phyloP scores from a whole-genome alignment of 208 protist species.

The Tritrichomonas musculus region DNA sequence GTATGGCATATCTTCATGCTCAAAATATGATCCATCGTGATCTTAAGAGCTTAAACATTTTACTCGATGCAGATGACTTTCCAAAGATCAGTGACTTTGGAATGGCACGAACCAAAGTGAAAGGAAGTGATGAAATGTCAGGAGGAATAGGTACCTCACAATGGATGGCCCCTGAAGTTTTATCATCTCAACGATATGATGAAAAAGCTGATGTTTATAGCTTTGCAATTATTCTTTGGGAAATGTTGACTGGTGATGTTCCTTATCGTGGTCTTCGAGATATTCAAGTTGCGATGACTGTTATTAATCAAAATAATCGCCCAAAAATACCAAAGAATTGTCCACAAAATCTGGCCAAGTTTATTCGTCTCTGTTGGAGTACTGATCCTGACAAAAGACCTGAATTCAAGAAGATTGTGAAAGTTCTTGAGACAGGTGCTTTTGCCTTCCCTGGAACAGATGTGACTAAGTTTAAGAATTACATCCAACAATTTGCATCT shows the following conservation, averaged over 20 bases:
- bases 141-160: constrained; percentile 12
- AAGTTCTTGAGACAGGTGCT: not conserved
- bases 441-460: not conserved
- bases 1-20: constrained; percentile 4
- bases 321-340: constrained; percentile 23
- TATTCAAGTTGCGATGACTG: constrained; percentile 25
- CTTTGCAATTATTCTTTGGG: not conserved
- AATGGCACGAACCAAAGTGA: not conserved
- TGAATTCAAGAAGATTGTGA: not conserved
- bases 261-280: constrained; percentile 24
- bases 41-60: not conserved
- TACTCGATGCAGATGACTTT: not conserved
- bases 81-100: constrained; percentile 28
- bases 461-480: not conserved
- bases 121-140: not conserved
- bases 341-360: constrained; percentile 18
- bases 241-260: constrained; percentile 30
- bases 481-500: not conserved
- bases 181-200: not conserved
- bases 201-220: constrained; percentile 24
- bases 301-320: constrained; percentile 29
- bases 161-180: constrained; percentile 30
- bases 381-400: not conserved
- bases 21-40: constrained; percentile 27
- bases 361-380: not conserved